Evolutionary conservation across 257 asterid species (phyloP).

Genomic region (Cynanchum wilfordii): DNA sequence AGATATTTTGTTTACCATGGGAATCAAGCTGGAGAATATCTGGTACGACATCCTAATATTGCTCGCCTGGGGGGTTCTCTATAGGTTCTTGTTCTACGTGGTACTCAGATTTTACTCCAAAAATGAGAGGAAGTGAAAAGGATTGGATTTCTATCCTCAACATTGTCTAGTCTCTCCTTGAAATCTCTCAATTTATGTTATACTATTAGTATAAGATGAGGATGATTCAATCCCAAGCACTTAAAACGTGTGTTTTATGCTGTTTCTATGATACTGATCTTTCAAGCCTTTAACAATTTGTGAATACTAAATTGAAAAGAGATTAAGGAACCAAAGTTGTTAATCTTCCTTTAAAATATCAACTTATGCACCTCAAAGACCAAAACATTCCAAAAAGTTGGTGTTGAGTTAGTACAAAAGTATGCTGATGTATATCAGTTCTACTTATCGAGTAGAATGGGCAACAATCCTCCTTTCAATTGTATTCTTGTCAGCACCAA

Average conservation of each 20-base stretch:
- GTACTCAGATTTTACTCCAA: slow-evolving; percentile 38
- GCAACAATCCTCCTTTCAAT: slow-evolving; percentile 57
- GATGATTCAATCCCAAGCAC: neutral
- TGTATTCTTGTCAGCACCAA: slow-evolving; percentile 44
- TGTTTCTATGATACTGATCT: neutral
- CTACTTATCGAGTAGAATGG: slow-evolving; percentile 30
- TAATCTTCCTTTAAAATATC: too few species aligned
- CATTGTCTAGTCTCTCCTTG: neutral
- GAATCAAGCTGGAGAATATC: slow-evolving; percentile 21
- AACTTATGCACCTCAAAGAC: neutral
- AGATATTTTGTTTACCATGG: slow-evolving; percentile 60
- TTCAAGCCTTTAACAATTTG: too few species aligned
- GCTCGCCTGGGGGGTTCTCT: slow-evolving; percentile 35
- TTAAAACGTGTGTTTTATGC: neutral
- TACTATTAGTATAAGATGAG: neutral
- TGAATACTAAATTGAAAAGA: too few species aligned
- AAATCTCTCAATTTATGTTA: neutral
- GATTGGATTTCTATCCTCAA: too few species aligned
- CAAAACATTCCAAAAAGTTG: neutral
- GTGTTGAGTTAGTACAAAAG: neutral
- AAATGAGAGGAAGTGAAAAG: slow-evolving; percentile 29
- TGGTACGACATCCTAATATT: slow-evolving; percentile 32
- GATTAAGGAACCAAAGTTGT: too few species aligned
- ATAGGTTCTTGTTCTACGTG: slow-evolving; percentile 30
- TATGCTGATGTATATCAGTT: neutral